Conservation (phyloP, 495 filamentous ascomycete genomes). For the Penicillium coprophilum region DNA sequence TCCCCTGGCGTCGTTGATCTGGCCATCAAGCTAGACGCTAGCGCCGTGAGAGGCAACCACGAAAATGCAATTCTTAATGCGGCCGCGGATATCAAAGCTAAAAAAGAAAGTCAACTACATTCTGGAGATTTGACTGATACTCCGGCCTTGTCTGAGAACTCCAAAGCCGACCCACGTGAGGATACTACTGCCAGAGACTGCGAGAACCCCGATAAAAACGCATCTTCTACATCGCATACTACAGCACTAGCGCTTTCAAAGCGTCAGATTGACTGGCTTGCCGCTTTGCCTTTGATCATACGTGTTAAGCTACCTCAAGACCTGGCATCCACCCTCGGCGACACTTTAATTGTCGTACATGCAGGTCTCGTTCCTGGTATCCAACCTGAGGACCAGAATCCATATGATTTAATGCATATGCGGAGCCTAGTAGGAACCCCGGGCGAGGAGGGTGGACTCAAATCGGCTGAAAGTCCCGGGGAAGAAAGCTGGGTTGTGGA, state of each 20-base stretch:
- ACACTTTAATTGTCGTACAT: slow-evolving; percentile 66
- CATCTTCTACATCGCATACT: slow-evolving; percentile 10
- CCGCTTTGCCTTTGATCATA: slow-evolving; percentile 66
- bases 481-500: slow-evolving; percentile 26
- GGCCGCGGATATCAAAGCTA: slow-evolving; percentile 13
- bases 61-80: slow-evolving; percentile 68
- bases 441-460: slow-evolving; percentile 1
- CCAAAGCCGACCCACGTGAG: neutral
- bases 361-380: slow-evolving; percentile 72
- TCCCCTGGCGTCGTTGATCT: slow-evolving; percentile 24
- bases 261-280: slow-evolving; percentile 63
- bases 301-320: slow-evolving; percentile 48
- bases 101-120: neutral
- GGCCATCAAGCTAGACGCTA: slow-evolving; percentile 54
- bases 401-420: slow-evolving; percentile 79
- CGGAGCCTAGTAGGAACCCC: slow-evolving; percentile 55
- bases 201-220: slow-evolving; percentile 4
- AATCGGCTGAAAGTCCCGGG: slow-evolving; percentile 13
- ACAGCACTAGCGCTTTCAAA: slow-evolving; percentile 36
- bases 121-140: neutral
- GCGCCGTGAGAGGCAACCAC: slow-evolving; percentile 80
- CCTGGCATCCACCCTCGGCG: slow-evolving; percentile 31
- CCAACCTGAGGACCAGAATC: slow-evolving; percentile 64
- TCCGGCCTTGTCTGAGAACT: neutral
- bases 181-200: neutral